Base-by-base conservation (phyloP, 208 protist genomes). In the Crithidia fasciculata region DNA sequence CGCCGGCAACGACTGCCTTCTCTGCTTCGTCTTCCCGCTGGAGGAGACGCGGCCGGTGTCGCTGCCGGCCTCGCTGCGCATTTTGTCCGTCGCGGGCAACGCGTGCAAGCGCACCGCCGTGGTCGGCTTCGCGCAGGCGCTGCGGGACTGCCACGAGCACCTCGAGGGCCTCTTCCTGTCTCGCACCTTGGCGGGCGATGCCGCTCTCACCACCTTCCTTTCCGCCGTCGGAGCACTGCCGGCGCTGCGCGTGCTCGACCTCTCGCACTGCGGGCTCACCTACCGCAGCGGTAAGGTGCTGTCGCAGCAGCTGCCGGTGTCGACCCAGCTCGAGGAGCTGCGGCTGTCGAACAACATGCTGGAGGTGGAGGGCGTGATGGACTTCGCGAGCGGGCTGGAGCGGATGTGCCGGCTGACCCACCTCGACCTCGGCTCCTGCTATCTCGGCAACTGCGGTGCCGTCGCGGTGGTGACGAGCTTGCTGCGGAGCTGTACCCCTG, bases 271-370 rank as follows among this genome's bases (percentile, higher is more conserved):
- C 56, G 60, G 79, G 0, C 69, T 94, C 3, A 80, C 85, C 12
- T 83, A 80, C 66, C 72, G 76, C 43, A 78, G 85, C 64, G 89
- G 81, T 5, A 70, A 73, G 50, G 8, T 83, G 41, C 67, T 94
- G 16, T 69, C 58, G 39, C 76, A 83, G 58, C 44, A 81, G 69
- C 69, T 94, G 41, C 81, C 72, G 5, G 63, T 78, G 53, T 79
- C 77, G 37, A 62, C 83, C 2, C 66, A 80, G 60, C 75, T 94
- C 28, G 72, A 84, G 72, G 58, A 77, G 41, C 50, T 94, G 19
- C 77, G 85, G 45, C 56, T 90, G 13, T 71, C 78, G 40, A 68
- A 83, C 63, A 92, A 90, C 78, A 60, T 90, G 57, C 74, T 94
- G 44, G 83, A 85, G 58, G 73, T 69, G 18, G 84, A 90, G 62